Conservation (phyloP, 1,284 basidiomycete species). For the Ceratobasidium sp. region DNA sequence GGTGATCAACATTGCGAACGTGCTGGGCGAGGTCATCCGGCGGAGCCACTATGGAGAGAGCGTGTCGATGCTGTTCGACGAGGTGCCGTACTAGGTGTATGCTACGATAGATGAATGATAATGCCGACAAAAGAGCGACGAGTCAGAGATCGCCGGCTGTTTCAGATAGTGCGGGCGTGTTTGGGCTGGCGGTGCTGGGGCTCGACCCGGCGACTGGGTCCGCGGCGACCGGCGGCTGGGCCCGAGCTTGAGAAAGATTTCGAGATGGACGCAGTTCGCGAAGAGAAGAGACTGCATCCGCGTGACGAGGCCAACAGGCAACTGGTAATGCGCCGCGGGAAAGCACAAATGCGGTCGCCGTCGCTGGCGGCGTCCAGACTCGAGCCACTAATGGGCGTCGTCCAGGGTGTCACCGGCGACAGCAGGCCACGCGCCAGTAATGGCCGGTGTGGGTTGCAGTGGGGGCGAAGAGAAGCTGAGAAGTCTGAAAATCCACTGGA, state of each 20-base stretch:
- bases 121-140: slow-evolving; percentile 7
- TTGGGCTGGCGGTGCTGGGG: slow-evolving; percentile 7
- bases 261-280: not conserved
- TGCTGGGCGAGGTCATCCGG: slow-evolving; percentile 96
- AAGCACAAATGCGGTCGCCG: not conserved
- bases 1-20: slow-evolving; percentile 94
- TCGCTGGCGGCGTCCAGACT: not conserved
- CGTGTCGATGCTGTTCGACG: slow-evolving; percentile 76
- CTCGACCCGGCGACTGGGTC: slow-evolving; percentile 3
- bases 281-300: not conserved
- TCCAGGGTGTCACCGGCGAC: not conserved
- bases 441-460: slow-evolving; percentile 10
- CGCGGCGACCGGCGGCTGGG: slow-evolving; percentile 29
- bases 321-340: slow-evolving; percentile 15
- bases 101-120: too few species aligned
- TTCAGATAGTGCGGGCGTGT: not conserved
- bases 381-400: not conserved
- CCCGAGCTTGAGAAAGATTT: slow-evolving; percentile 10
- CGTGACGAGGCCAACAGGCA: slow-evolving; percentile 1
- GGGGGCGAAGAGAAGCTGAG: slow-evolving; percentile 29
- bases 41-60: slow-evolving; percentile 82
- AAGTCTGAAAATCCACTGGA: slow-evolving; percentile 15
- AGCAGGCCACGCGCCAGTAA: not conserved
- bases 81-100: slow-evolving; percentile 76
- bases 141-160: slow-evolving; percentile 4